These are phyloP conservation scores for Bimuria novae-zelandiae DNA, from an alignment of 2,329 filamentous ascomycete genomes.

Conservation along the genomic window DNA sequence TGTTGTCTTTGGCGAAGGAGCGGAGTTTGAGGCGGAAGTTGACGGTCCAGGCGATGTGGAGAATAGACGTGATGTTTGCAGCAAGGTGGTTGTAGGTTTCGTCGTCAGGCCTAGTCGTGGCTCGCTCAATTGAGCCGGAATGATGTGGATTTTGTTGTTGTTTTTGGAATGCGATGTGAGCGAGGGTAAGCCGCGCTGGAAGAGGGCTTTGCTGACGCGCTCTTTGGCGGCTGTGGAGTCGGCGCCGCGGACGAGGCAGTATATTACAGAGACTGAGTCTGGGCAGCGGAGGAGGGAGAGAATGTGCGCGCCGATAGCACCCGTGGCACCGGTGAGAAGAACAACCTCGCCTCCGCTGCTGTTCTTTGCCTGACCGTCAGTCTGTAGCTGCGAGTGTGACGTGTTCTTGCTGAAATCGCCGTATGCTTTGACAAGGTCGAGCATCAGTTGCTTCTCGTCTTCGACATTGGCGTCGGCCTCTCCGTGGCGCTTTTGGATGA, in stretches of 20 bases:
- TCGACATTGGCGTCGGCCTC: conserved; percentile 33
- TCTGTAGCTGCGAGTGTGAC: neutral
- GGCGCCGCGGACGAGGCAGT: conserved; percentile 61
- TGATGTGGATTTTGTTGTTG: conserved; percentile 51
- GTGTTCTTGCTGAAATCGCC: conserved; percentile 46
- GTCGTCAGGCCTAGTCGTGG: conserved; percentile 50
- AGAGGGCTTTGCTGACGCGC: conserved; percentile 40
- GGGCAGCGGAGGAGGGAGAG: conserved; percentile 51
- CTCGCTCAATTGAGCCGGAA: conserved; percentile 56
- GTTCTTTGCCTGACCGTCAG: conserved; percentile 2
- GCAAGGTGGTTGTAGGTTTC: conserved; percentile 50
- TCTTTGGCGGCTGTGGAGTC: conserved; percentile 34
- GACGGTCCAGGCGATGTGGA: conserved; percentile 69
- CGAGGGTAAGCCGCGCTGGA: conserved; percentile 35
- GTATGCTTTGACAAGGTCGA: conserved; percentile 54
- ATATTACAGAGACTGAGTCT: conserved; percentile 51
- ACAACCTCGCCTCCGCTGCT: conserved; percentile 18
- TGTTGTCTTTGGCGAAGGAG: conserved; percentile 61
- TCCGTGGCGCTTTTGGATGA: conserved; percentile 48
- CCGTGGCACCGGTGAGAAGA: conserved; percentile 57
- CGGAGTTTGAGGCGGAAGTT: conserved; percentile 64
- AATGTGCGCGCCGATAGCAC: conserved; percentile 58
- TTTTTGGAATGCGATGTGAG: conserved; percentile 19
- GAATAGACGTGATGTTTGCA: conserved; percentile 54
- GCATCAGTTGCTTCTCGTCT: conserved; percentile 51